These are phyloP conservation scores for Thraustochytrium striatum DNA, from an alignment of 352 stramenopile genomes.

Conservation along the genomic window DNA sequence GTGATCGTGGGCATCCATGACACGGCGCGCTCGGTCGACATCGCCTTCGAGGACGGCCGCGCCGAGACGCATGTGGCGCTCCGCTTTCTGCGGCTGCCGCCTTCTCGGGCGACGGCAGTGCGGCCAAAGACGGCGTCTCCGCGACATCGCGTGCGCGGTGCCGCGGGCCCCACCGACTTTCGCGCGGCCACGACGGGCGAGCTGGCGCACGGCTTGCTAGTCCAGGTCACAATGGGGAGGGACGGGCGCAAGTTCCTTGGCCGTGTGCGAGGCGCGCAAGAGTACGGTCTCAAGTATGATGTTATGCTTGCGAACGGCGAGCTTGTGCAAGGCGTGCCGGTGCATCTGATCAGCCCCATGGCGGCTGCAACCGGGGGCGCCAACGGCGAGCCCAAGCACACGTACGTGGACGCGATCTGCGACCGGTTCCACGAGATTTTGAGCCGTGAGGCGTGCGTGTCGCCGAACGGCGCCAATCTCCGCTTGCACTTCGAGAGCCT, in stretches of 20 bases:
- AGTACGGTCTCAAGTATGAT: slow-evolving; percentile 27
- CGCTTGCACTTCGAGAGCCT: slow-evolving; percentile 25
- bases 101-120: neutral
- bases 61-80: slow-evolving; percentile 5
- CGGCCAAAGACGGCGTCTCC: neutral
- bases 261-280: neutral
- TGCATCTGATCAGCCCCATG: neutral
- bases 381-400: neutral
- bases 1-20: slow-evolving; percentile 25
- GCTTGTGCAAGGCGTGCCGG: neutral
- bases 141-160: neutral
- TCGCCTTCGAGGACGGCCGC: slow-evolving; percentile 12
- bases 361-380: neutral
- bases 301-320: slow-evolving; percentile 40
- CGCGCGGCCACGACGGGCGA: neutral
- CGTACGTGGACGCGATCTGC: slow-evolving; percentile 39
- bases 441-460: neutral
- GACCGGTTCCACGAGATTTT: slow-evolving; percentile 16
- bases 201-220: neutral
- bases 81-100: neutral
- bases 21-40: neutral
- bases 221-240: neutral
- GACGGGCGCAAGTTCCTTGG: neutral
- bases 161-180: neutral
- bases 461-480: neutral